Evolutionary conservation across 1,284 basidiomycete species (phyloP), one percentile per base, ranked within the genome.

Genomic region (Marasmius fiardii): DNA sequence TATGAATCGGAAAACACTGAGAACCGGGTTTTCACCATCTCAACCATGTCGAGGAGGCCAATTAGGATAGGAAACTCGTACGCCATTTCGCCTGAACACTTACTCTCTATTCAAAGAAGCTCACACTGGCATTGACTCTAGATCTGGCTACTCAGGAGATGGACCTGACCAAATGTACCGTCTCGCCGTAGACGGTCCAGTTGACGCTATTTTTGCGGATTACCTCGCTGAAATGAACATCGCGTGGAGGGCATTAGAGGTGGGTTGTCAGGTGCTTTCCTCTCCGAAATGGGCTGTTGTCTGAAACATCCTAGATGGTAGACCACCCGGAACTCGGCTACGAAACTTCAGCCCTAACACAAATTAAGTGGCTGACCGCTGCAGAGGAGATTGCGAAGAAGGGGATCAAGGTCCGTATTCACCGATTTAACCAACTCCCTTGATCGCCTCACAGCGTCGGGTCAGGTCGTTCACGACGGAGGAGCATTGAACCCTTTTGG

Each of bases 221-320:
- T 65, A 62, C 55, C 59, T 65, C 34, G 59, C 62, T 2, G 64
- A 65, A 55, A 60, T 54, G 14, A 65, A 63, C 50, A 62, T 65
- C 57, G 58, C 60, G 8, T 35, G 43, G 49, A 53, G 43, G 44
- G 62, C 31, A n/a, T 48, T 33, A 35, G 52, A 55, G 54, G 55
- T 55, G 50, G 20, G 39, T 37, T 37, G 33, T 20, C 3, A 10
- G 23, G 28, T 3, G 11, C 23, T 24, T 11, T 4, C 3, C 20
- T 35, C 28, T 26, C 16, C 35, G 5, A 16, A n/a, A n/a, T n/a
- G n/a, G n/a, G n/a, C n/a, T n/a, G n/a, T n/a, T n/a, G n/a, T n/a
- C n/a, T n/a, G n/a, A n/a, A 16, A 34, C 21, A 20, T 35, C 43
- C 10, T 24, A 58, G 56, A 58, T 54, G 41, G 54, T 34, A 12